phyloP scores from a whole-genome alignment of 768 basidiomycete genomes.

The Russula sp. region DNA sequence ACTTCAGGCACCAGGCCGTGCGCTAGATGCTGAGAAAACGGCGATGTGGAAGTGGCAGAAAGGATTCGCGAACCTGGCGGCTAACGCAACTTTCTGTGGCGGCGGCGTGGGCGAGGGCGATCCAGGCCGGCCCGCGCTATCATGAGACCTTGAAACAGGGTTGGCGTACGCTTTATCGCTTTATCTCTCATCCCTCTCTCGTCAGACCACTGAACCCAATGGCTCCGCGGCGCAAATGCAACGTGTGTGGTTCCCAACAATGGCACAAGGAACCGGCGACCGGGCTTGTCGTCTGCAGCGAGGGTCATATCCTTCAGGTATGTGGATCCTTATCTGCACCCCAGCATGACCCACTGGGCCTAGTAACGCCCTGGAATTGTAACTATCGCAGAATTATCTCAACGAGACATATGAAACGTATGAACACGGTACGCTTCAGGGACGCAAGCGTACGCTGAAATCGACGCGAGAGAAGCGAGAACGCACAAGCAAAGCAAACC shows the following conservation, averaged over 20 bases:
- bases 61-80: background rate
- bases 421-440: constrained; percentile 55
- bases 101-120: background rate
- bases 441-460: constrained; percentile 67
- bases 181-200: background rate
- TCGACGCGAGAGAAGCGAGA: constrained; percentile 52
- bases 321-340: background rate
- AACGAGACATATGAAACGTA: constrained; percentile 75
- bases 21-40: constrained; percentile 24
- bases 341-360: background rate
- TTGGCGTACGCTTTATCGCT: background rate
- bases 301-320: constrained; percentile 90
- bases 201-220: constrained; percentile 36
- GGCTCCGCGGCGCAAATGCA: constrained; percentile 65
- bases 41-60: background rate
- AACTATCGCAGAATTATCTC: constrained; percentile 64
- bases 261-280: constrained; percentile 86
- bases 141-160: background rate
- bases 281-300: constrained; percentile 81
- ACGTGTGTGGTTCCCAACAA: constrained; percentile 75
- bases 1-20: background rate
- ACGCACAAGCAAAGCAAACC: constrained; percentile 51
- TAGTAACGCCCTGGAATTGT: background rate
- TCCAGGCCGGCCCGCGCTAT: background rate
- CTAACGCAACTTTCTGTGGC: background rate